Conservation (phyloP, 2,329 filamentous ascomycete genomes). For the Xylaria arbuscula region DNA sequence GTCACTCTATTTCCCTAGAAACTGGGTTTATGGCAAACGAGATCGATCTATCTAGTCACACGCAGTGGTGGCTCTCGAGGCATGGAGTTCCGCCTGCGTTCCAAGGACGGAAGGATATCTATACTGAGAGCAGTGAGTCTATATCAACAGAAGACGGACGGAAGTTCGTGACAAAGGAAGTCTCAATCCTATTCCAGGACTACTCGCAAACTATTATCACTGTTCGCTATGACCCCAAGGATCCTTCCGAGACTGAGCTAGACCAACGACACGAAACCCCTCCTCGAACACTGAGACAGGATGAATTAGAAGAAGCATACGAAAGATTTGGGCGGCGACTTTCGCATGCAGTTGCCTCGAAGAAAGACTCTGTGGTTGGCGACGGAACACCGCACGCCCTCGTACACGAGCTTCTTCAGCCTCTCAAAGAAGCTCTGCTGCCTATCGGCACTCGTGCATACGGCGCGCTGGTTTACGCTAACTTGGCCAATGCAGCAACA, state of each 20-base stretch:
- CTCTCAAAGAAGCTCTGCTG: constrained; percentile 76
- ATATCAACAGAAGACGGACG: constrained; percentile 75
- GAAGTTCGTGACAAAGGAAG: constrained; percentile 78
- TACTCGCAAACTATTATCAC: constrained; percentile 95
- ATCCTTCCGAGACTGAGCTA: constrained; percentile 77
- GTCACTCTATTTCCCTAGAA: constrained; percentile 79
- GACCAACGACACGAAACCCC: constrained; percentile 90
- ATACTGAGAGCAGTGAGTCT: constrained; percentile 84
- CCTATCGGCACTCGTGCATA: constrained; percentile 91
- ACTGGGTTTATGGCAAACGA: constrained; percentile 89
- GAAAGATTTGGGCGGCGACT: constrained; percentile 84
- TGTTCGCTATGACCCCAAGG: constrained; percentile 79
- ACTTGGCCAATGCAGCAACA: constrained; percentile 92
- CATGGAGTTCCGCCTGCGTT: constrained; percentile 83
- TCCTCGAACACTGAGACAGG: constrained; percentile 84
- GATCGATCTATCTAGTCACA: constrained; percentile 78
- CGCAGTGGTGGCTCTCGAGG: constrained; percentile 88
- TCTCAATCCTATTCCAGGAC: constrained; percentile 92
- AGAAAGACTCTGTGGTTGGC: constrained; percentile 83
- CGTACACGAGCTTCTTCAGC: constrained; percentile 80
- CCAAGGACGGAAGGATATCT: constrained; percentile 83
- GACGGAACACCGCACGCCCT: constrained; percentile 85
- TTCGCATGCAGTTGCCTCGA: constrained; percentile 73
- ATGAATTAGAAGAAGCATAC: constrained; percentile 90
- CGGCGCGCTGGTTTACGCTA: constrained; percentile 92